These are phyloP conservation scores for Coniochaeta pulveracea DNA, from an alignment of 2,329 filamentous ascomycete genomes.

Conservation along the genomic window DNA sequence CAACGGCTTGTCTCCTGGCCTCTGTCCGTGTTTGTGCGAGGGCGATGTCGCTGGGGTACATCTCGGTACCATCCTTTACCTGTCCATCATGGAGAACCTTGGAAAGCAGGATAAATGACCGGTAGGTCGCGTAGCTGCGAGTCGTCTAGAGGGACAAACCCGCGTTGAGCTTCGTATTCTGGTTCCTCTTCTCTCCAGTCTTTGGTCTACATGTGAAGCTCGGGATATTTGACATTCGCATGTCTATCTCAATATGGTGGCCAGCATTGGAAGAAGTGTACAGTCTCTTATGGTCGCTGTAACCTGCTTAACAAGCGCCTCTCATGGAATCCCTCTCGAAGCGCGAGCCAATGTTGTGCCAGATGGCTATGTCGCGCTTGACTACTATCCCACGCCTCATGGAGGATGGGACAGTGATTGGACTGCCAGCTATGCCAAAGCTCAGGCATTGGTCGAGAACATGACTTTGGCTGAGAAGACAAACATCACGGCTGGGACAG, in stretches of 20 bases:
- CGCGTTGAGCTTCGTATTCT: too few species aligned
- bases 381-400: constrained; percentile 64
- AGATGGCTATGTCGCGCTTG: constrained; percentile 30
- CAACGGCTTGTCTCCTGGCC: too few species aligned
- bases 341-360: constrained; percentile 17
- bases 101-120: too few species aligned
- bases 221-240: too few species aligned
- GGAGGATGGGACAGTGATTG: constrained; percentile 62
- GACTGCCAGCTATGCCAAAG: constrained; percentile 59
- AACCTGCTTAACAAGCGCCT: constrained; percentile 7
- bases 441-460: constrained; percentile 53
- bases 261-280: constrained; percentile 1
- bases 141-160: too few species aligned
- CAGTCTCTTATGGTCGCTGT: neutral
- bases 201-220: too few species aligned
- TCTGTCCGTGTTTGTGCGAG: too few species aligned
- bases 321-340: constrained; percentile 12
- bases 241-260: neutral
- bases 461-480: constrained; percentile 78
- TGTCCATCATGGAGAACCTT: too few species aligned
- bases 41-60: too few species aligned
- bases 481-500: constrained; percentile 62
- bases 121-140: too few species aligned
- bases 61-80: too few species aligned
- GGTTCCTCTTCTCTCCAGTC: too few species aligned